Base-by-base conservation (phyloP, 73 alveolate species). In the Symbiodinium natans region DNA sequence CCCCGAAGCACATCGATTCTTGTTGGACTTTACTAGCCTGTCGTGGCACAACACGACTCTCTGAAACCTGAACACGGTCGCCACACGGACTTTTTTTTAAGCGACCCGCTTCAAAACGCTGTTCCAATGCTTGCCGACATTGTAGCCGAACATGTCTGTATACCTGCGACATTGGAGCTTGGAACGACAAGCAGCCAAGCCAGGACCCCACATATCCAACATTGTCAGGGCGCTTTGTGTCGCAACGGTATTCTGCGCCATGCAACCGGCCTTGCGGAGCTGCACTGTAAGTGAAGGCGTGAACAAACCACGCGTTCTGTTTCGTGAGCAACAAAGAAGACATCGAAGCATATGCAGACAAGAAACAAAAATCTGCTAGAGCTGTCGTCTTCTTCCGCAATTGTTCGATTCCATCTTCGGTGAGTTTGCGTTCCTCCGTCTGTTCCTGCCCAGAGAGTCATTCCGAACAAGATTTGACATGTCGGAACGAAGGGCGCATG, bases 41-140 rank as follows among this genome's bases (percentile, higher is more conserved):
- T n/a, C n/a, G n/a, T n/a, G n/a, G n/a, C n/a, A n/a, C n/a, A n/a
- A n/a, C n/a, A n/a, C n/a, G n/a, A n/a, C n/a, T n/a, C n/a, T n/a
- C n/a, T n/a, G n/a, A n/a, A n/a, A n/a, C n/a, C n/a, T n/a, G n/a
- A n/a, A n/a, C n/a, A n/a, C n/a, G 21, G 71, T 15, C 31, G 71
- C 71, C 27, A 85, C 42, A 48, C 63, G 63, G 23, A 17, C 63
- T 17, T 10, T 8, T 13, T 19, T 86, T 88, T 71, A 88, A 38
- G 95, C 95, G 23, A 88, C 73, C 71, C 95, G 71, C 73, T 88
- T 88, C 86, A 88, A 63, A 9, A 88, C 73, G 74, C 95, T 88
- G 80, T 88, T 88, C 95, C 95, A 88, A 74, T 88, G 95, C 86
- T 88, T 88, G 54, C 95, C 95, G 11, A 88, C 95, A 63, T 88